phyloP scores from a whole-genome alignment of 352 stramenopile genomes.

The Blastocystis sp. region DNA sequence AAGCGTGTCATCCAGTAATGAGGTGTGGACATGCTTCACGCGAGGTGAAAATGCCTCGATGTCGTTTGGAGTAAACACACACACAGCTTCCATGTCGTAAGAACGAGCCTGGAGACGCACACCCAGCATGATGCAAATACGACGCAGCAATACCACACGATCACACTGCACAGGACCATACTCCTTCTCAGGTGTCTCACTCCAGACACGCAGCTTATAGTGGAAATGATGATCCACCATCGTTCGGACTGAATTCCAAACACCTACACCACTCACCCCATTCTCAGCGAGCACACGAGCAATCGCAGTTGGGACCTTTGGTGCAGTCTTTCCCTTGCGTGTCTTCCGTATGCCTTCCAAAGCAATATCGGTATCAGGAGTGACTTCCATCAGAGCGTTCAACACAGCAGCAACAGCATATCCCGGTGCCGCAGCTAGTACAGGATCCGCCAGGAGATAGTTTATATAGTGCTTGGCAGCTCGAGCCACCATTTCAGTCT shows the following conservation, averaged over 20 bases:
- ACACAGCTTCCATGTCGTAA: slow-evolving; percentile 9
- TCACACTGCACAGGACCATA: slow-evolving; percentile 9
- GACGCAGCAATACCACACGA: slow-evolving; percentile 41
- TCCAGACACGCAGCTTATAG: slow-evolving; percentile 17
- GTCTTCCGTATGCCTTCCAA: slow-evolving; percentile 18
- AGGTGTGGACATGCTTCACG: slow-evolving; percentile 27
- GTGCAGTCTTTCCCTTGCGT: not conserved
- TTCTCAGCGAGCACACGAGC: not conserved
- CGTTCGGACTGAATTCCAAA: slow-evolving; percentile 13
- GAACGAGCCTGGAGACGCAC: not conserved
- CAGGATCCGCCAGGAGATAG: not conserved
- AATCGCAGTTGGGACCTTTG: slow-evolving; percentile 8
- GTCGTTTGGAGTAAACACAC: not conserved
- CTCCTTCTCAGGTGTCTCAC: not conserved
- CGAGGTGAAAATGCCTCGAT: not conserved
- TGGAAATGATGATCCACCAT: slow-evolving; percentile 39
- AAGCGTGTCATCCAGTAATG: not conserved
- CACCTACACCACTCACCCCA: slow-evolving; percentile 17
- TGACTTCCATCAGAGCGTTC: slow-evolving; percentile 25
- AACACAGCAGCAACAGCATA: slow-evolving; percentile 50
- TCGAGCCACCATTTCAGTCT: slow-evolving; percentile 54
- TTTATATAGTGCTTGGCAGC: slow-evolving; percentile 49
- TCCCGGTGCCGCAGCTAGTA: not conserved
- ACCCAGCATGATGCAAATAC: slow-evolving; percentile 38
- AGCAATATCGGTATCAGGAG: slow-evolving; percentile 13